These are phyloP conservation scores for Pseudoscleropodium purum DNA, from an alignment of 225 moss, liverwort and hornwort genomes.

Conservation along the genomic window DNA sequence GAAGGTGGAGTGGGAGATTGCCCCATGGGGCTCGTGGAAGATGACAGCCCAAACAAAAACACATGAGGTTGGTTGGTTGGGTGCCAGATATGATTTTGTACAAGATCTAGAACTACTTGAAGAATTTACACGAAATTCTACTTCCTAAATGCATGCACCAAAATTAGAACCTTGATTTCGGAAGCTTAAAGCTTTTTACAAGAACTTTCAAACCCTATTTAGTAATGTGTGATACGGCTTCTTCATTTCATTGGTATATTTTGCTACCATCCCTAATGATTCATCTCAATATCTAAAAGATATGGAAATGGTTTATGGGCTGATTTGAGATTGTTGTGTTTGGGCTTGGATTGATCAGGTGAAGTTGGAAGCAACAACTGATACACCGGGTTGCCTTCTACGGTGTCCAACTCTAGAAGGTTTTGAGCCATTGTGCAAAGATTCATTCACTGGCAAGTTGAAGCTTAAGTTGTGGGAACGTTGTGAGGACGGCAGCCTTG, in stretches of 20 bases:
- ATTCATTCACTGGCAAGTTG: conserved; percentile 63
- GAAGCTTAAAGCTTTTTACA: not conserved
- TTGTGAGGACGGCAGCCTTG: conserved; percentile 21
- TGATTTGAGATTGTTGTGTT: not conserved
- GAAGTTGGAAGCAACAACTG: conserved; percentile 58
- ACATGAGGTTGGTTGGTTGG: conserved; percentile 28
- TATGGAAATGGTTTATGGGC: not conserved
- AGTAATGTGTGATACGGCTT: not conserved
- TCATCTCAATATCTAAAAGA: not conserved
- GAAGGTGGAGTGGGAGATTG: conserved; percentile 72
- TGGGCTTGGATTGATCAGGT: conserved; percentile 26
- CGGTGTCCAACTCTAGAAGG: conserved; percentile 73
- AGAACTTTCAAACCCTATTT: not conserved
- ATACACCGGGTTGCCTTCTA: conserved; percentile 26
- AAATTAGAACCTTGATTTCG: not conserved
- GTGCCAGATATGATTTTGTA: not conserved
- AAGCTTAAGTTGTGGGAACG: conserved; percentile 76
- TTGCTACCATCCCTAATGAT: not conserved
- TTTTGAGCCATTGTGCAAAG: conserved; percentile 64
- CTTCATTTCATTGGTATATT: not conserved
- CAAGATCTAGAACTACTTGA: not conserved
- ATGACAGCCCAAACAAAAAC: conserved; percentile 50
- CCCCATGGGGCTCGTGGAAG: conserved; percentile 84
- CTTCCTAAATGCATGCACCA: too few relatives aligned
- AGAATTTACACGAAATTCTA: not conserved